Evolutionary conservation across 257 asterid species (phyloP), one percentile per base, ranked within the genome.

Genomic region (Rauvolfia tetraphylla): DNA sequence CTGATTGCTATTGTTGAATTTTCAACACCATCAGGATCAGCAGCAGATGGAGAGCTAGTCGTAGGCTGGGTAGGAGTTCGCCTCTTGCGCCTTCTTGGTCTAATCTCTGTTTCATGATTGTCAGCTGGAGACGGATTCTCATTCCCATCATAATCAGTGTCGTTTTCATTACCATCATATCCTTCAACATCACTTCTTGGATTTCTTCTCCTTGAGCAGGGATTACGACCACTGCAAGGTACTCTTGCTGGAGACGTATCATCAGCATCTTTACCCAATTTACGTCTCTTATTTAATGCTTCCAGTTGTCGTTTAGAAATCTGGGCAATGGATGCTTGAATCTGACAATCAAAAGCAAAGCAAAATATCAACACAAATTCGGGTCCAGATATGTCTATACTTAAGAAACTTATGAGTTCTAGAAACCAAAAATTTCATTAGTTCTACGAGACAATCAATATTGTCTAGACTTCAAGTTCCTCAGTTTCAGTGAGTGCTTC

Each of bases 291-390:
- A 29, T 61, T 71, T 69, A 86, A 54, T 75, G 87, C 87, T 78
- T 86, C 85, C 34, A 84, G 78, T 63, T 86, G 88, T 31, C 86
- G 82, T 74, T 69, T 78, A 63, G 77, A 80, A 73, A 82, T 80
- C 75, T 81, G 80, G 15, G 79, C 86, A 81, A 86, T 84, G 42
- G 85, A 75, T 63, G 76, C 87, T 82, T 86, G 89, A 33, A 86
- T 76, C 86, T 86, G 83, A 61, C 78, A 78, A 56, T 57, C 22
- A 61, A 74, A 78, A 46, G 44, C 22, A 23, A 56, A 12, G 63
- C 53, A 74, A 68, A 77, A 41, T 56, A 57, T 46, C n/a, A 54
- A 48, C 71, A 74, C 22, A 3, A 38, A 23, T 33, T 5, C 59
- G 22, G 69, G 69, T 6, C 14, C 15, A 63, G 44, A 63, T 13